Conservation (phyloP, 2,329 filamentous ascomycete species). For the Dryadomyces sulphureus region DNA sequence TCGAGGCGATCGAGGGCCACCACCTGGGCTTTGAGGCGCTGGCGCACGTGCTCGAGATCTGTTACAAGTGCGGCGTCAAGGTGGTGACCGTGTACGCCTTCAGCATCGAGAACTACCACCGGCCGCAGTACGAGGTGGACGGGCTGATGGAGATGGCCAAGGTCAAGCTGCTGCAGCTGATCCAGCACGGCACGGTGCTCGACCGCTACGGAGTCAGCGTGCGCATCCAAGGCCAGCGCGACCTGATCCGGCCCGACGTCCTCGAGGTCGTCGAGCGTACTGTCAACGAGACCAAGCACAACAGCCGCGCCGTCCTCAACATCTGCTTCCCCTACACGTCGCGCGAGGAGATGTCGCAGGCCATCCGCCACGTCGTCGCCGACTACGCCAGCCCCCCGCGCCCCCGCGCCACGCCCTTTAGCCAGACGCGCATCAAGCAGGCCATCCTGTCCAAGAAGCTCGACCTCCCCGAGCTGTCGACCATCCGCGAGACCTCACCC, state of each 20-base stretch:
- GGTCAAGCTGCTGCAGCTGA: slow-evolving; percentile 80
- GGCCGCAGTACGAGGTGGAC: slow-evolving; percentile 91
- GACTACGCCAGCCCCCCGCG: slow-evolving; percentile 66
- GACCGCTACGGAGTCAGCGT: slow-evolving; percentile 86
- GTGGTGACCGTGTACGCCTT: slow-evolving; percentile 97
- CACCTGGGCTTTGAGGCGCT: slow-evolving; percentile 91
- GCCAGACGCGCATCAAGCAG: slow-evolving; percentile 72
- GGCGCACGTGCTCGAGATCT: slow-evolving; percentile 86
- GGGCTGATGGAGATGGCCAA: slow-evolving; percentile 97
- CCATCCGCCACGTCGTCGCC: slow-evolving; percentile 73
- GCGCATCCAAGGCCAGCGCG: slow-evolving; percentile 69
- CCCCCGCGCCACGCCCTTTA: slow-evolving; percentile 58
- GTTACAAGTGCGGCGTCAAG: slow-evolving; percentile 94
- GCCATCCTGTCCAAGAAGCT: slow-evolving; percentile 62
- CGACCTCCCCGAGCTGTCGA: slow-evolving; percentile 30
- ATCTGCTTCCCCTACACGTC: slow-evolving; percentile 98
- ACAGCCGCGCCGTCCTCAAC: slow-evolving; percentile 60
- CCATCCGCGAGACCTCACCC: slow-evolving; percentile 31
- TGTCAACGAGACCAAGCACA: slow-evolving; percentile 72
- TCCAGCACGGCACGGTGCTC: slow-evolving; percentile 83
- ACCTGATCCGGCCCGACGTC: slow-evolving; percentile 75
- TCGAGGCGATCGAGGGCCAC: slow-evolving; percentile 94
- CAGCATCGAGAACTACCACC: slow-evolving; percentile 97
- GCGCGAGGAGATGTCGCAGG: slow-evolving; percentile 83
- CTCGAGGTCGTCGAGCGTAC: slow-evolving; percentile 77